These are phyloP conservation scores for Fusarium nematophilum DNA, from an alignment of 2,329 filamentous ascomycete species.

Conservation along the genomic window DNA sequence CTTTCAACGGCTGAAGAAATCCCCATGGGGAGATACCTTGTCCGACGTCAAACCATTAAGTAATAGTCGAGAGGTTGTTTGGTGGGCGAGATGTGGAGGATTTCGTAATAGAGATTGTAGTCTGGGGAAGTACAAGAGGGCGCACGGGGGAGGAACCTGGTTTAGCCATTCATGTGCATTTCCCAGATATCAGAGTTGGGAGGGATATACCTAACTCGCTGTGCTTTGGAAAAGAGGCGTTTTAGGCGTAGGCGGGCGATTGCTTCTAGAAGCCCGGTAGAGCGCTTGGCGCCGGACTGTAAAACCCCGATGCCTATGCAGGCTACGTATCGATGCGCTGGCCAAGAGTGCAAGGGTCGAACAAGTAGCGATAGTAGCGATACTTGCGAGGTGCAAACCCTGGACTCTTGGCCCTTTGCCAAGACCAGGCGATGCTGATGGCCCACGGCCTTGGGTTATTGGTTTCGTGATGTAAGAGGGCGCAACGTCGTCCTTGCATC, in stretches of 20 bases:
- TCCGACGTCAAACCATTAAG: slow-evolving; percentile 18
- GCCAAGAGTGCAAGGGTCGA: too few species aligned
- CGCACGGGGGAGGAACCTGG: slow-evolving; percentile 8
- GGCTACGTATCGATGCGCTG: too few species aligned
- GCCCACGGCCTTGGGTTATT: too few species aligned
- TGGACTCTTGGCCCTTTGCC: too few species aligned
- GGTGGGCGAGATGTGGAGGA: too few species aligned
- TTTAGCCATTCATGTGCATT: background rate
- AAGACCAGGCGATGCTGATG: too few species aligned
- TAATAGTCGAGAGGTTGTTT: slow-evolving; percentile 26
- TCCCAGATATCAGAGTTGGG: background rate
- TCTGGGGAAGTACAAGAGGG: slow-evolving; percentile 33
- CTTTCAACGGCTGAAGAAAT: slow-evolving; percentile 27
- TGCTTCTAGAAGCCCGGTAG: slow-evolving; percentile 17
- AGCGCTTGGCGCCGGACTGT: slow-evolving; percentile 4
- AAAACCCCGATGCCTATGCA: background rate
- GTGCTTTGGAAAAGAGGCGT: background rate
- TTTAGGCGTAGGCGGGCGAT: too few species aligned
- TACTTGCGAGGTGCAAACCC: too few species aligned
- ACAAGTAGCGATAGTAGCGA: too few species aligned
- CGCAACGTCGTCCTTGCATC: too few species aligned
- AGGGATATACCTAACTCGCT: too few species aligned
- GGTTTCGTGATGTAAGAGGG: too few species aligned
- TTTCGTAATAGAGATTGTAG: slow-evolving; percentile 24
- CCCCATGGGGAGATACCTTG: slow-evolving; percentile 30